These are phyloP conservation scores for Novakomyces olei DNA, from an alignment of 805 yeast genomes.

Conservation along the genomic window DNA sequence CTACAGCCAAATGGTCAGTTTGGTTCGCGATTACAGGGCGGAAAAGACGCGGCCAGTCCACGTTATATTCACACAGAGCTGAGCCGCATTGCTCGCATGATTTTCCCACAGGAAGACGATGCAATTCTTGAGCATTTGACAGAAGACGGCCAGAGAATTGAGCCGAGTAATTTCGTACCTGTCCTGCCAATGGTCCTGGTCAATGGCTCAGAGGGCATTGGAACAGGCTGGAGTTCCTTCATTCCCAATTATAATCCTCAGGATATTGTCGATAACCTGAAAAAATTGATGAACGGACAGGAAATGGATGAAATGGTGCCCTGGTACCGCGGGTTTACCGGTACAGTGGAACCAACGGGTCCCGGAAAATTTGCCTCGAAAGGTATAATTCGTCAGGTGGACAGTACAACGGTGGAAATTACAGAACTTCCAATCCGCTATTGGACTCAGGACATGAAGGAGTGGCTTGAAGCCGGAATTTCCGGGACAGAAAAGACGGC, in stretches of 20 bases:
- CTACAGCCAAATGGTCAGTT: constrained; percentile 83
- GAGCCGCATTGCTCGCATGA: constrained; percentile 45
- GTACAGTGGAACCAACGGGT: constrained; percentile 41
- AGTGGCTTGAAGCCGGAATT: constrained; percentile 50
- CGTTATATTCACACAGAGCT: constrained; percentile 86
- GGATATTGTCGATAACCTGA: constrained; percentile 57
- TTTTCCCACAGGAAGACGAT: constrained; percentile 63
- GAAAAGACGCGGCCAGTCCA: constrained; percentile 95
- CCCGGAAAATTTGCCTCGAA: constrained; percentile 50
- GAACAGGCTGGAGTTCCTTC: constrained; percentile 94
- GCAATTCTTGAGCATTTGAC: constrained; percentile 57
- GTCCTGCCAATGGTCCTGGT: constrained; percentile 87
- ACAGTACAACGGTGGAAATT: constrained; percentile 60
- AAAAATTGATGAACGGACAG: constrained; percentile 46
- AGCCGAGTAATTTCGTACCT: constrained; percentile 89
- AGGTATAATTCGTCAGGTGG: constrained; percentile 65
- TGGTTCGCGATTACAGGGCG: constrained; percentile 91
- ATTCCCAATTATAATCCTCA: constrained; percentile 77
- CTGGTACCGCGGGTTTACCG: constrained; percentile 94
- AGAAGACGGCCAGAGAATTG: constrained; percentile 85
- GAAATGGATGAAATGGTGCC: constrained; percentile 57
- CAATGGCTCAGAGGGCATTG: constrained; percentile 94
- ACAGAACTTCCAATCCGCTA: constrained; percentile 80
- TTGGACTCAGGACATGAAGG: constrained; percentile 86
- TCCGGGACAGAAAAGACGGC: constrained; percentile 48